Percentiles rank a stretch among this genome's conserved stretches.
Evolutionary conservation across 2,329 filamentous ascomycete species (phyloP).

Genomic region (Aspergillus alliaceus): DNA sequence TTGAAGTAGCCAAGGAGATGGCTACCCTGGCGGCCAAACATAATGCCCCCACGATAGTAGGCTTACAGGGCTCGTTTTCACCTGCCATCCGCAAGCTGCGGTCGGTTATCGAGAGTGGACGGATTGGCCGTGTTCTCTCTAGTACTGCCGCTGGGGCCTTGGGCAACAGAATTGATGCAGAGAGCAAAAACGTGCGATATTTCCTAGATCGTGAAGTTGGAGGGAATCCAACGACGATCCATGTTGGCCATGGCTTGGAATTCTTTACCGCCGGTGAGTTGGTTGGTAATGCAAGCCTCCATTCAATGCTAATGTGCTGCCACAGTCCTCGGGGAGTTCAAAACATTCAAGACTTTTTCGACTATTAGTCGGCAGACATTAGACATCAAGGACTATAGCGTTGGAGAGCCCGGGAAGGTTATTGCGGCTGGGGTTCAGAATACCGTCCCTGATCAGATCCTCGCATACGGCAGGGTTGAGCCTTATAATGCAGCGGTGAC

Average conservation of each 20-base stretch:
- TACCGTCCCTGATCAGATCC: constrained; percentile 6
- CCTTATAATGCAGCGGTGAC: constrained; percentile 23
- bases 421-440: not conserved
- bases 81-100: constrained; percentile 48
- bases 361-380: constrained; percentile 4
- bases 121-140: constrained; percentile 56
- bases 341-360: not conserved
- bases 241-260: constrained; percentile 9
- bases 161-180: constrained; percentile 13
- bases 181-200: constrained; percentile 10
- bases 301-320: not conserved
- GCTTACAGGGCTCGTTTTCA: constrained; percentile 52
- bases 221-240: constrained; percentile 10
- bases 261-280: constrained; percentile 1
- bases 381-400: constrained; percentile 1
- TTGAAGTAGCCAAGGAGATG: constrained; percentile 44
- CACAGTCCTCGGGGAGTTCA: constrained; percentile 2
- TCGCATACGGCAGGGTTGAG: constrained; percentile 14
- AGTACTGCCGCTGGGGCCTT: constrained; percentile 44
- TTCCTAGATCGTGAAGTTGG: constrained; percentile 13
- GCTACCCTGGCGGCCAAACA: constrained; percentile 33
- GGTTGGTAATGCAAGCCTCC: not conserved
- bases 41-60: constrained; percentile 47
- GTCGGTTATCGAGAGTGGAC: constrained; percentile 45
- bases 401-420: not conserved